Percentiles rank a stretch among this genome's conserved stretches.
Evolutionary conservation across 2,329 filamentous ascomycete species (phyloP).

Genomic region (Cladosporium sp.): DNA sequence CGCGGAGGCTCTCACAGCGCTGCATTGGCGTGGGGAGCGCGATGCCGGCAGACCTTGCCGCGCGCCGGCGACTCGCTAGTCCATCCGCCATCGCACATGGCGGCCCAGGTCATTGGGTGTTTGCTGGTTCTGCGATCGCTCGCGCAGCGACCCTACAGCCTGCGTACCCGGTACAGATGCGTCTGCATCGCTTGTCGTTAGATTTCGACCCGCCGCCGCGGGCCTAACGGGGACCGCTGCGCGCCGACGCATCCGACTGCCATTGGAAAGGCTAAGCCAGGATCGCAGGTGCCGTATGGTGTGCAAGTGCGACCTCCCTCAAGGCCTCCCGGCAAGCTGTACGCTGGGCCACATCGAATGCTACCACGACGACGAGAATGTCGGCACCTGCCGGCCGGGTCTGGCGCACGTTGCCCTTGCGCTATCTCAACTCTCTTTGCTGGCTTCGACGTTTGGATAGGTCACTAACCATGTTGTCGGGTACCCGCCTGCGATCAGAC

Average conservation of each 20-base stretch:
- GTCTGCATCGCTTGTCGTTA: background rate
- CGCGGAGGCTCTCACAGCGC: background rate
- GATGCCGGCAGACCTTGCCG: background rate
- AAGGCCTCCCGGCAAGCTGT: background rate
- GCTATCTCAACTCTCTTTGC: slow-evolving; percentile 3
- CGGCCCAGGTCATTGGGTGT: background rate
- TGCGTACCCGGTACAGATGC: slow-evolving; percentile 5
- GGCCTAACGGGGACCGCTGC: background rate
- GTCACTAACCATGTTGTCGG: slow-evolving; percentile 8
- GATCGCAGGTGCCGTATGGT: slow-evolving; percentile 9
- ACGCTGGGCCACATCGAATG: background rate
- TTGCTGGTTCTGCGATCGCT: background rate
- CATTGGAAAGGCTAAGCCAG: slow-evolving; percentile 3
- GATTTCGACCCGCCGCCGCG: background rate
- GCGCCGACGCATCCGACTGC: slow-evolving; percentile 4
- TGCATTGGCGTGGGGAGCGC: background rate
- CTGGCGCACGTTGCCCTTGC: background rate
- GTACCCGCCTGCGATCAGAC: background rate
- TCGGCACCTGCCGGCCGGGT: slow-evolving; percentile 2
- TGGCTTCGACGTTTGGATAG: slow-evolving; percentile 6
- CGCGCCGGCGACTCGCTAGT: slow-evolving; percentile 6
- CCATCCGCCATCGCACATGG: background rate
- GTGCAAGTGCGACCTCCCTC: slow-evolving; percentile 5
- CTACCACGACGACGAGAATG: slow-evolving; percentile 8
- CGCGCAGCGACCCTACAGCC: background rate